phyloP scores from a whole-genome alignment of 2,329 filamentous ascomycete species.

The Leptographium flavum region DNA sequence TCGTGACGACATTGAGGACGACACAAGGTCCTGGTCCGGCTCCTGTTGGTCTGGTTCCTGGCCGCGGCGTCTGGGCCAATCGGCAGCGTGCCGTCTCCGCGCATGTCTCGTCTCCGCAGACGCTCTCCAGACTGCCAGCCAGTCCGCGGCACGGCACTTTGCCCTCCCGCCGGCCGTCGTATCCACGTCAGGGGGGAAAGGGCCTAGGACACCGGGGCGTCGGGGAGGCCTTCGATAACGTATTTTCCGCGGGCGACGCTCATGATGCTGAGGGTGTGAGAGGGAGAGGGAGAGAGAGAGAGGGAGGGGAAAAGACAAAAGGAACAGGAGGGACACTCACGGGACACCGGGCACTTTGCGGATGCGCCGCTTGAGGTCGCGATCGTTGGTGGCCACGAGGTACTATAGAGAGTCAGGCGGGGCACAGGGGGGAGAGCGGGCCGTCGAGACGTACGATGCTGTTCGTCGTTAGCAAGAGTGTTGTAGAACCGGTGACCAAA shows the following conservation, averaged over 20 bases:
- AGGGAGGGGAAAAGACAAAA: background rate
- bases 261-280: constrained; percentile 34
- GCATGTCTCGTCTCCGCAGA: too few relatives aligned
- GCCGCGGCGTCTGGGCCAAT: too few relatives aligned
- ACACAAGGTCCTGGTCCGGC: too few relatives aligned
- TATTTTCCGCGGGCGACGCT: constrained; percentile 83
- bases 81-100: too few relatives aligned
- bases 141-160: too few relatives aligned
- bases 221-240: constrained; percentile 80
- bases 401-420: constrained; percentile 4
- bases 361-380: constrained; percentile 68
- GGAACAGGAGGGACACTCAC: background rate
- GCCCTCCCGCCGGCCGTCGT: too few relatives aligned
- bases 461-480: constrained; percentile 27
- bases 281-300: background rate
- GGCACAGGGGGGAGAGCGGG: too few relatives aligned
- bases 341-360: constrained; percentile 62
- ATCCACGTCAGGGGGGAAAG: too few relatives aligned
- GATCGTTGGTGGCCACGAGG: constrained; percentile 42
- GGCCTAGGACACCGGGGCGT: constrained; percentile 47
- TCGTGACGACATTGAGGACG: too few relatives aligned
- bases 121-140: too few relatives aligned
- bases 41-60: too few relatives aligned
- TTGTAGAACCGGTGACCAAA: constrained; percentile 7
- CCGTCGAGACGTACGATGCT: constrained; percentile 16